A percentile compares a stretch with the other conserved stretches of the same genome.
These are phyloP conservation scores for Alternaria incomplexa DNA, from an alignment of 2,329 filamentous ascomycete genomes.

Conservation along the genomic window DNA sequence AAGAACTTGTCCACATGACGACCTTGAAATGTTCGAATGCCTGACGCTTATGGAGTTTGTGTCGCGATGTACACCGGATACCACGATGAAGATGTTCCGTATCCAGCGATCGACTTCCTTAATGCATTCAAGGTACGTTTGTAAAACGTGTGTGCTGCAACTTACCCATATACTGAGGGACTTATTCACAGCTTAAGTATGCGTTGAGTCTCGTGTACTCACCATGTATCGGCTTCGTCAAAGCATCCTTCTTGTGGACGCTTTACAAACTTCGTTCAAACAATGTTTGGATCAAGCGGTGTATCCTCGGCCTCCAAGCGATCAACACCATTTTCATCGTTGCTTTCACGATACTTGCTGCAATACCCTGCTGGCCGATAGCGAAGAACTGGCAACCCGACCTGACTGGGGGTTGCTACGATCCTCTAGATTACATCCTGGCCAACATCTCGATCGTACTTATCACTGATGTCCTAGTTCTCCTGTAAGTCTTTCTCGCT, in stretches of 20 bases:
- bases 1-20: not conserved
- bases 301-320: slow-evolving; percentile 23
- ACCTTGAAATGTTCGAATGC: not conserved
- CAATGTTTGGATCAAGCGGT: slow-evolving; percentile 18
- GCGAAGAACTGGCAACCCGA: slow-evolving; percentile 18
- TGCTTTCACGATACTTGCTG: slow-evolving; percentile 10
- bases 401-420: slow-evolving; percentile 22
- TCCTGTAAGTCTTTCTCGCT: slow-evolving; percentile 2
- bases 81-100: slow-evolving; percentile 18
- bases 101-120: slow-evolving; percentile 9
- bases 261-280: slow-evolving; percentile 26
- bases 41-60: slow-evolving; percentile 7
- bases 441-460: slow-evolving; percentile 22
- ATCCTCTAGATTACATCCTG: slow-evolving; percentile 5
- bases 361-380: slow-evolving; percentile 23
- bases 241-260: slow-evolving; percentile 30
- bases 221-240: slow-evolving; percentile 23
- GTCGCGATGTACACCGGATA: slow-evolving; percentile 22
- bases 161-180: not conserved
- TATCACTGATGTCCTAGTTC: slow-evolving; percentile 24
- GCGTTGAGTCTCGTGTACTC: slow-evolving; percentile 26
- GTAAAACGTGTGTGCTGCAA: not conserved
- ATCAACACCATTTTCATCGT: slow-evolving; percentile 24
- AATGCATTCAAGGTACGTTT: slow-evolving; percentile 6
- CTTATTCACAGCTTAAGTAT: not conserved